phyloP scores from a whole-genome alignment of 2,329 filamentous ascomycete genomes.

The Neonectria coccinea region DNA sequence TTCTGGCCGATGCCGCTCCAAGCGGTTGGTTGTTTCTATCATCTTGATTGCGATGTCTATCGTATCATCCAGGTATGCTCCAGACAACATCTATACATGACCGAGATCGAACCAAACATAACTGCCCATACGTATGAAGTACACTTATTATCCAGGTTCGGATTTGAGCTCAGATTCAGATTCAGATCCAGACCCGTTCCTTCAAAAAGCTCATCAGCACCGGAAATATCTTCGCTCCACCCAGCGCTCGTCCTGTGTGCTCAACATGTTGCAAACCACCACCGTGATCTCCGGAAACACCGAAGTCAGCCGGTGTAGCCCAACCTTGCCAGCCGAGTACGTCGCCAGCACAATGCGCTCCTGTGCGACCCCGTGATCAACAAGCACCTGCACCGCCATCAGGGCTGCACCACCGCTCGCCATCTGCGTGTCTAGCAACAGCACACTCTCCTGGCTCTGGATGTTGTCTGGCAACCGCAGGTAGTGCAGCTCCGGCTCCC shows the following conservation, averaged over 20 bases:
- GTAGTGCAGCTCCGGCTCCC: constrained; percentile 94
- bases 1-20: constrained; percentile 10
- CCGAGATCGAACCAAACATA: neutral
- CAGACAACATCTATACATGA: neutral
- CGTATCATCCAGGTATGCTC: neutral
- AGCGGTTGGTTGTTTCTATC: neutral
- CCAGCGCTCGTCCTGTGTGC: constrained; percentile 88
- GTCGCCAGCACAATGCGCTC: constrained; percentile 92
- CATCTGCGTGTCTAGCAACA: constrained; percentile 95
- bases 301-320: constrained; percentile 84
- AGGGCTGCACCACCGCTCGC: constrained; percentile 85
- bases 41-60: neutral
- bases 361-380: constrained; percentile 90
- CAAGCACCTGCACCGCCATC: constrained; percentile 96
- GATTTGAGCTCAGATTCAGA: neutral
- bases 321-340: constrained; percentile 87
- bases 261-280: constrained; percentile 84
- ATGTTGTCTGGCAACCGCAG: constrained; percentile 83
- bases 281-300: constrained; percentile 91
- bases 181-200: neutral
- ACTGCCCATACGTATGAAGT: neutral
- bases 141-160: neutral
- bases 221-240: constrained; percentile 90
- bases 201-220: constrained; percentile 65
- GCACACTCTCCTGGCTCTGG: constrained; percentile 78